Evolutionary conservation across 2,329 filamentous ascomycete genomes (phyloP), one percentile per base, ranked within the genome.

Genomic region (Ophiostoma pallidulum): DNA sequence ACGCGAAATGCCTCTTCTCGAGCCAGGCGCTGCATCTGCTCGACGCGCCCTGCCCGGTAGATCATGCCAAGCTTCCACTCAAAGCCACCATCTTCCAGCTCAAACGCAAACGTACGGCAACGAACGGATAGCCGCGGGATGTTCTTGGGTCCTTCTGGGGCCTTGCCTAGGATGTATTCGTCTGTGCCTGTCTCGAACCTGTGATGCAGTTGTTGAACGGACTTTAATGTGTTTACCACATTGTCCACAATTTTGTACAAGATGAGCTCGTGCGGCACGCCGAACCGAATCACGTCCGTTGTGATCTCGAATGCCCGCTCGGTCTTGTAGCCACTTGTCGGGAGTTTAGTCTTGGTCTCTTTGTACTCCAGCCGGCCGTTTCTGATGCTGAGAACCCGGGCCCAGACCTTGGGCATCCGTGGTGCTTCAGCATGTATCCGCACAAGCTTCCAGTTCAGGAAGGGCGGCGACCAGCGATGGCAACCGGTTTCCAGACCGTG

Each of bases 1-100:
- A 94, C 71, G 13, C 80, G 72, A 64, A 94, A 97, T 0, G 91
- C 91, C 54, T 94, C 88, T 62, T 95, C 88, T 37, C 92, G 80
- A 4, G 91, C 90, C 47, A 94, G 70, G 18, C 92, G 78, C 63
- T 97, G 92, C 61, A 84, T 82, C 64, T 97, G 91, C 63, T 98
- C 92, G 47, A 90, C 71, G 18, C 91, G 74, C 0, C 94, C 92
- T 39, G 87, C 80, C 28, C 91, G 82, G 63, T 97, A 98, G 44
- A 98, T 98, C 60, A 89, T 82, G 14, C 90, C 88, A 9, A 98
- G 71, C 62, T 96, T 97, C 86, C 90, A 98, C 63, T 98, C 92
- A 59, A 98, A 98, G 0, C 87, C 84, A 42, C 92, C 91, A 62
- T 98, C 92, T 65, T 98, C 92, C 31, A 98, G 73, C 60, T 97